These are phyloP conservation scores for Juglanconis juglandina DNA, from an alignment of 2,329 filamentous ascomycete species.

Conservation along the genomic window DNA sequence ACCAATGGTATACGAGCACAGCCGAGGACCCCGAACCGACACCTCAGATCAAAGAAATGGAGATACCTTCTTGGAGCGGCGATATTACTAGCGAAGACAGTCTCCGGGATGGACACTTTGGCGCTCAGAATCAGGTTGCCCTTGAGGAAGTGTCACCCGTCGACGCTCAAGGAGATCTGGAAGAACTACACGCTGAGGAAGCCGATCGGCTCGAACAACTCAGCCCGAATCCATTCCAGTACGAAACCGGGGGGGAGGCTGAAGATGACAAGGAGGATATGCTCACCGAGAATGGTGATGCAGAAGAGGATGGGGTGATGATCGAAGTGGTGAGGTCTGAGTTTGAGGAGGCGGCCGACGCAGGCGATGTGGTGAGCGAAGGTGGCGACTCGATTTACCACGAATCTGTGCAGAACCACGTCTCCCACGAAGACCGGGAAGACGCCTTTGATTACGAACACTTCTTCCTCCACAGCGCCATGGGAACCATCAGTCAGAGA, in stretches of 20 bases:
- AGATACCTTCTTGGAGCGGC: constrained; percentile 13
- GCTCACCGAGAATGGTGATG: constrained; percentile 37
- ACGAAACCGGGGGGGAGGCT: constrained; percentile 22
- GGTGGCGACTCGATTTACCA: constrained; percentile 63
- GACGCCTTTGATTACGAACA: constrained; percentile 97
- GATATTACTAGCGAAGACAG: constrained; percentile 3
- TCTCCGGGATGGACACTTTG: constrained; percentile 22
- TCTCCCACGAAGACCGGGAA: constrained; percentile 86
- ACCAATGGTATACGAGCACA: constrained; percentile 46
- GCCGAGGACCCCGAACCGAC: constrained; percentile 11
- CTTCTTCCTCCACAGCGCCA: constrained; percentile 89
- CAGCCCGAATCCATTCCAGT: constrained; percentile 24
- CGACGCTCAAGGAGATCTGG: constrained; percentile 25
- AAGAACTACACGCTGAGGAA: constrained; percentile 21
- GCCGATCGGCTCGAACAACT: constrained; percentile 25
- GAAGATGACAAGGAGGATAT: constrained; percentile 39
- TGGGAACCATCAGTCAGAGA: constrained; percentile 70
- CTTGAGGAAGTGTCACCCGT: constrained; percentile 28
- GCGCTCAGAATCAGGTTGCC: constrained; percentile 17
- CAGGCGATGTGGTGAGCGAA: constrained; percentile 50
- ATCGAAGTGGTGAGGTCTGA: not conserved
- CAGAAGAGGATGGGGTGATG: constrained; percentile 20
- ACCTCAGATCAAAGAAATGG: constrained; percentile 16
- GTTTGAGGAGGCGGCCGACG: constrained; percentile 26
- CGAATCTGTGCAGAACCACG: constrained; percentile 54